Base-by-base conservation (phyloP, 2,329 filamentous ascomycete genomes). In the Penicillium sp. region DNA sequence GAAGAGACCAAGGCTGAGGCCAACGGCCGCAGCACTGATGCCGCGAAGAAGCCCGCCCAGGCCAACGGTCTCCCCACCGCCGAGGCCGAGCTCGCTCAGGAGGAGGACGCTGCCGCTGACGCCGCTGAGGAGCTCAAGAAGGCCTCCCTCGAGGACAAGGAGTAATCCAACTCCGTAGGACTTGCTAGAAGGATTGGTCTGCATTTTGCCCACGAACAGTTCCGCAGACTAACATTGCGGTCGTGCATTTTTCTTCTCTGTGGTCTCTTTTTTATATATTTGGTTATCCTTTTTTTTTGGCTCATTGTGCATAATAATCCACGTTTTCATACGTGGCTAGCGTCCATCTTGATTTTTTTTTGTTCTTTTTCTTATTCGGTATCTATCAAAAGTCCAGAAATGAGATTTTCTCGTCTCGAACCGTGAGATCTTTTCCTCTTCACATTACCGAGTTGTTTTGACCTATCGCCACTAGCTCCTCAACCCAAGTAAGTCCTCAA, bases 41-140 rank as follows among this genome's bases (percentile, higher is more conserved):
- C 76, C n/a, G 79, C 79, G 30, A 83, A 83, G 76, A 85, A 86
- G 75, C 80, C 80, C 22, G 79, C 83, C 66, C 79, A 79, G 55
- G 79, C 83, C 64, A 86, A 86, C 66, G 84, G 81, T 59, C 75
- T 77, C 38, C 78, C 81, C 25, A 80, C 80, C 45, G 83, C 84
- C n/a, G 80, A 80, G 16, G 80, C 83, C 25, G 83, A 87, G 71
- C 77, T 80, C 38, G 74, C 78, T 57, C 82, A 87, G 70, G 84
- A 87, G 75, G 82, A 86, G 70, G 84, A 86, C 61, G 85, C 81
- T n/a, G 82, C 77, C 25, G 80, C 80, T 3, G 87, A 89, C 70
- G 86, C 81, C 28, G 76, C 82, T 22, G 83, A 85, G 58, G 86
- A 88, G 65, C 77, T 89, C 60, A 80, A 88, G 76, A 83, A 85